Base-by-base conservation (phyloP, 202 grass and related monocot species). In the Bolboschoenoplectus hybrid region DNA sequence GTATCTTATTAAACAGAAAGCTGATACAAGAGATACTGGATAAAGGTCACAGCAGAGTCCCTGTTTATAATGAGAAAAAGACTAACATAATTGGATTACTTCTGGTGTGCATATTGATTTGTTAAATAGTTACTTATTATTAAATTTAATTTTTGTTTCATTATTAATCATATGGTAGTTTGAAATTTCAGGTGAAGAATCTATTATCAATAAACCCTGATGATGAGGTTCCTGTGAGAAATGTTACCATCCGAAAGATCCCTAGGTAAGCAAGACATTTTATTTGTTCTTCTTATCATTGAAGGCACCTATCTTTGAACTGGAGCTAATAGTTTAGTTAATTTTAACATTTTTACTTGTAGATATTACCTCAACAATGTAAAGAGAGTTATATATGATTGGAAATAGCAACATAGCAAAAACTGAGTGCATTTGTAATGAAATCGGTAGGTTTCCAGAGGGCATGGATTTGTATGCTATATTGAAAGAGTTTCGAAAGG, bases 401-500 rank as follows among this genome's bases (percentile, higher is more conserved):
- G 61, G 34, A 10, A 63, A 9, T 63, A 32, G 34, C 61, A 63
- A 34, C 20, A 63, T 63, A 26, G 61, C 20, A 63, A 34, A 62
- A 63, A 60, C 16, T 60, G 13, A 60, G 2, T n/a, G 56, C 14
- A 60, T 60, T 60, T 60, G 56, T 1, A 35, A 67, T 67, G 35
- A 39, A 67, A 38, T 67, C 81, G 60, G 10, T 83, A 97, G 94
- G 60, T 89, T 97, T 87, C 53, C 80, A 10, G 94, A 89, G 89
- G 90, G 92, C 50, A 89, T 94, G 87, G 92, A 87, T 43, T 88
- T 97, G 20, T 97, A 97, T 81, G 92, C 92, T 87, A 97, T 97
- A 84, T 84, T 97, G 64, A 97, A 97, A 72, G 94, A 97, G 79
- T 97, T 94, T 73, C 94, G 94, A 88, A 94, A 97, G 88, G 94